Conservation (phyloP, 148 eudicot genomes). For the Fagopyrum esculentum region DNA sequence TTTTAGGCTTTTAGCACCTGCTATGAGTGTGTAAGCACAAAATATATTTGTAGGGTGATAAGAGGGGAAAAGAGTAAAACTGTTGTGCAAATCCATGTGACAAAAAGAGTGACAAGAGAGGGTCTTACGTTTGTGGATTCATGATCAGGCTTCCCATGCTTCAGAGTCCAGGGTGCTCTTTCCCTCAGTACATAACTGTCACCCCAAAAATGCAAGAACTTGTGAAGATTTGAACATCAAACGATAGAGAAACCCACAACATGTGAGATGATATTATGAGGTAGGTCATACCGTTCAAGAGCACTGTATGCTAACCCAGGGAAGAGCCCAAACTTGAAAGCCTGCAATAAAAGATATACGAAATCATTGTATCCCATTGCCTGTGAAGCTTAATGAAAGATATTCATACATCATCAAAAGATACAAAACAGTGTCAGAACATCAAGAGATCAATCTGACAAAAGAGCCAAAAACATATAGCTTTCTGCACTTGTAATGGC, state of each 20-base stretch:
- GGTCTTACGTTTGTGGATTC: conserved; percentile 63
- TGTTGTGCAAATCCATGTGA: background rate
- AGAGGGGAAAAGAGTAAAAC: background rate
- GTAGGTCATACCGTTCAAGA: conserved; percentile 60
- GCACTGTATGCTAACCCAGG: conserved; percentile 85
- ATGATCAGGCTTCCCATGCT: conserved; percentile 91
- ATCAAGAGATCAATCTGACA: background rate
- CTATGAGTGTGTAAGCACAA: background rate
- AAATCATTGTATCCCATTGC: background rate
- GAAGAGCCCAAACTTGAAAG: conserved; percentile 78
- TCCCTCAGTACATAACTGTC: conserved; percentile 75
- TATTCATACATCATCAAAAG: background rate
- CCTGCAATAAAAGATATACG: conserved; percentile 37
- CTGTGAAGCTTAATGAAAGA: background rate
- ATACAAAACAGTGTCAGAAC: background rate
- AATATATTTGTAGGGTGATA: background rate
- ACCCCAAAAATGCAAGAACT: conserved; percentile 11
- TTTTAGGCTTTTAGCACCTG: background rate
- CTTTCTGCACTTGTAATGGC: background rate
- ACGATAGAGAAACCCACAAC: background rate
- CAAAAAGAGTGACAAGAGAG: background rate
- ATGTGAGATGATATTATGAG: background rate
- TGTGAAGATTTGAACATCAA: background rate
- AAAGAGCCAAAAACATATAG: background rate
- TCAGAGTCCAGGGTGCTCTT: conserved; percentile 68